Conservation (phyloP, 768 basidiomycete species). For the Mycena venus region DNA sequence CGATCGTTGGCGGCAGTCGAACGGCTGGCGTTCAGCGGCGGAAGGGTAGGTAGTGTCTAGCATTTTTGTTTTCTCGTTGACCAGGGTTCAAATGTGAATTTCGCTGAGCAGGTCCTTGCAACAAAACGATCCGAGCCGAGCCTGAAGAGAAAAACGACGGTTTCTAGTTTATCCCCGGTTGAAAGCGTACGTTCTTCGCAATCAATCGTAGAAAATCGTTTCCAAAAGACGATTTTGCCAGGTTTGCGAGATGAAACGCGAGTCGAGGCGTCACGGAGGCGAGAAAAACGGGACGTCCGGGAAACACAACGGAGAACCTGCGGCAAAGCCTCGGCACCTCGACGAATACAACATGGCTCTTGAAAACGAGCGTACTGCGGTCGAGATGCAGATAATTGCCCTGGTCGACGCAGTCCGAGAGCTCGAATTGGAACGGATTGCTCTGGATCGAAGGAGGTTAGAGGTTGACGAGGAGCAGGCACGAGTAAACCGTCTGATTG, state of each 20-base stretch:
- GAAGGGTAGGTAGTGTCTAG: neutral
- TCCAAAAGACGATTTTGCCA: neutral
- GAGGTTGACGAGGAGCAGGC: neutral
- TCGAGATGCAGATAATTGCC: neutral
- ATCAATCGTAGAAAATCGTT: neutral
- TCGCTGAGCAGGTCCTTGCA: neutral
- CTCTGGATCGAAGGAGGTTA: neutral
- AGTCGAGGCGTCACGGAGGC: neutral
- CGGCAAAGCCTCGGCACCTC: neutral
- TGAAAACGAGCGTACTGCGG: neutral
- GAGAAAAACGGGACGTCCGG: neutral
- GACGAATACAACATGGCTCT: neutral
- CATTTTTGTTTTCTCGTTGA: no score
- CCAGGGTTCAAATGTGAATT: neutral
- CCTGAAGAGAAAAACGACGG: neutral
- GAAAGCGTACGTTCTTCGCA: no score
- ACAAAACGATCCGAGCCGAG: neutral
- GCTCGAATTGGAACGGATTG: neutral
- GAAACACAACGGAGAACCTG: neutral
- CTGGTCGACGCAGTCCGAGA: neutral
- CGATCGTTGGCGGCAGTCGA: neutral
- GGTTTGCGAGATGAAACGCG: neutral
- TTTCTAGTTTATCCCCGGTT: neutral
- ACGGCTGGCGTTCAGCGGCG: neutral
- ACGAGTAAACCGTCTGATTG: neutral